These are phyloP conservation scores for Aspergillus puulaauensis DNA, from an alignment of 2,329 filamentous ascomycete genomes.

Conservation along the genomic window DNA sequence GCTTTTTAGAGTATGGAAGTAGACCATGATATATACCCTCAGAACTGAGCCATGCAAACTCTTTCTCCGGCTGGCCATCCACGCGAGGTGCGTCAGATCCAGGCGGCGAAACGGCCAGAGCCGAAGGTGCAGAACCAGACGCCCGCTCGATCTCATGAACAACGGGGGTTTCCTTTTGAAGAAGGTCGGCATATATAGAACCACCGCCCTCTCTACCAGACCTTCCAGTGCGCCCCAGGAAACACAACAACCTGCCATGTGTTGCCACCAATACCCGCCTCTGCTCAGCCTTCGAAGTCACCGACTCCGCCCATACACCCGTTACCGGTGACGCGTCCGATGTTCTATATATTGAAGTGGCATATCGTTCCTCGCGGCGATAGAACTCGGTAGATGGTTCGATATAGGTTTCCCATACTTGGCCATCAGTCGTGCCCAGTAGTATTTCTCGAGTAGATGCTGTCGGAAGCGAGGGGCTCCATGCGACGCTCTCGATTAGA, in stretches of 20 bases:
- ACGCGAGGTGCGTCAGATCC: conserved; percentile 60
- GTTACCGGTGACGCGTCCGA: conserved; percentile 75
- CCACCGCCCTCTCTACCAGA: conserved; percentile 74
- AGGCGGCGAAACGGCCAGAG: conserved; percentile 76
- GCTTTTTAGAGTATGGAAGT: conserved; percentile 68
- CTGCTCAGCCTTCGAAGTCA: conserved; percentile 67
- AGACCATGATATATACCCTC: conserved; percentile 88
- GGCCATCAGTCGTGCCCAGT: conserved; percentile 87
- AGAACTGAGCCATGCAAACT: conserved; percentile 85
- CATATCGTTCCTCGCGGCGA: conserved; percentile 87
- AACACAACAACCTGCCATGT: conserved; percentile 73
- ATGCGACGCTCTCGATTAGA: conserved; percentile 83
- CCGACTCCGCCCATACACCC: conserved; percentile 78
- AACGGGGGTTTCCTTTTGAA: conserved; percentile 80
- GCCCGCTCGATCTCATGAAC: conserved; percentile 69
- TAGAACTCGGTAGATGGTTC: conserved; percentile 95
- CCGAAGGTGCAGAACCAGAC: conserved; percentile 60
- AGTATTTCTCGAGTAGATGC: conserved; percentile 94
- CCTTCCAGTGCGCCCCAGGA: conserved; percentile 73
- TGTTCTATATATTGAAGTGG: conserved; percentile 79
- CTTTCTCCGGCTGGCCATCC: conserved; percentile 51
- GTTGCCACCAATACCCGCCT: conserved; percentile 80
- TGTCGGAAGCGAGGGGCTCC: conserved; percentile 91
- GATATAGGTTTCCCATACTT: conserved; percentile 92
- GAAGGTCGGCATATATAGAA: conserved; percentile 82